Conservation (phyloP, 2,329 filamentous ascomycete genomes). For the Acephala macrosclerotiorum region DNA sequence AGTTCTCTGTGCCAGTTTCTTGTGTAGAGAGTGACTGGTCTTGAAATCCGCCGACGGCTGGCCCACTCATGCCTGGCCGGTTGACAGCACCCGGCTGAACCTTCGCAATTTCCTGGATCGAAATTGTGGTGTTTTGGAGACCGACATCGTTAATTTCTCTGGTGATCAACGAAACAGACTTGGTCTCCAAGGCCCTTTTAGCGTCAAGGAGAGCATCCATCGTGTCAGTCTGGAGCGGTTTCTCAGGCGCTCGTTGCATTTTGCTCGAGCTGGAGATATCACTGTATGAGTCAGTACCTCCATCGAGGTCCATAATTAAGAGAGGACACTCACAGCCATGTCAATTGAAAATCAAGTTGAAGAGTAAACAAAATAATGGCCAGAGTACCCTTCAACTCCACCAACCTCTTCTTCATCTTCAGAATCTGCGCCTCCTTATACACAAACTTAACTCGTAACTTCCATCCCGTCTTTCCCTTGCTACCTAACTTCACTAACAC, state of each 20-base stretch:
- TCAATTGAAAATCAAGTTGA: conserved; percentile 36
- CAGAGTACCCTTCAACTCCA: conserved; percentile 35
- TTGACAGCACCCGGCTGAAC: too few relatives aligned
- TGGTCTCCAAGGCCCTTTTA: too few relatives aligned
- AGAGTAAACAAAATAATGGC: conserved; percentile 36
- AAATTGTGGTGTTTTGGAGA: not conserved
- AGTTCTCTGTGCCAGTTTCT: too few relatives aligned
- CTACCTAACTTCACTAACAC: conserved; percentile 29
- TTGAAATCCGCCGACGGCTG: too few relatives aligned
- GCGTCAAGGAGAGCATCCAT: conserved; percentile 25
- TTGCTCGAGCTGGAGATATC: conserved; percentile 31
- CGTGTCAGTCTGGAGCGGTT: conserved; percentile 27
- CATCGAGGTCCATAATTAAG: too few relatives aligned
- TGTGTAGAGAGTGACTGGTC: too few relatives aligned
- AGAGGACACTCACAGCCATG: conserved; percentile 31
- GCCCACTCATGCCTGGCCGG: too few relatives aligned
- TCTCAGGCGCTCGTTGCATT: conserved; percentile 19
- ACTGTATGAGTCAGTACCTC: conserved; percentile 1
- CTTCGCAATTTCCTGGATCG: too few relatives aligned
- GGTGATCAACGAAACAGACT: too few relatives aligned
- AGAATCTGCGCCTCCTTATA: conserved; percentile 35
- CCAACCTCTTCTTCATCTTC: conserved; percentile 31
- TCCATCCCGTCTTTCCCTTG: conserved; percentile 33
- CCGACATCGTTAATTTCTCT: not conserved
- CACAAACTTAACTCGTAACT: conserved; percentile 33